Evolutionary conservation across 441 rosid genomes (phyloP).

Genomic region (Erodium texanum): DNA sequence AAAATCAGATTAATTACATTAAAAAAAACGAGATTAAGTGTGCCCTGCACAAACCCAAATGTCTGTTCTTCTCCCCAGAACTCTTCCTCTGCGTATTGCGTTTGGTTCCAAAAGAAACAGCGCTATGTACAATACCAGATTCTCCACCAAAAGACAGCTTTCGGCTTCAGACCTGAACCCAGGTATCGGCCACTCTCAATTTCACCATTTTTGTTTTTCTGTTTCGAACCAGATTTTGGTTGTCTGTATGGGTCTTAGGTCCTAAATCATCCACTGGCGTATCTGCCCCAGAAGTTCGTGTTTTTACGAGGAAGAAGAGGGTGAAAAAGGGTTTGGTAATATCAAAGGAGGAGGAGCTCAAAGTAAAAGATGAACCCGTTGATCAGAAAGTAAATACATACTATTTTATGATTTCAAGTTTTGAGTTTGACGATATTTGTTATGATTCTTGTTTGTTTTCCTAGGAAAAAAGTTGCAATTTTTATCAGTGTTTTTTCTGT

Average conservation of each 20-base stretch:
- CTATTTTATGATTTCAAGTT: neutral
- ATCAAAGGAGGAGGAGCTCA: constrained; percentile 21
- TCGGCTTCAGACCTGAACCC: constrained; percentile 29
- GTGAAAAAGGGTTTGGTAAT: constrained; percentile 28
- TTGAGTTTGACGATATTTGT: neutral
- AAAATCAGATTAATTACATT: neutral
- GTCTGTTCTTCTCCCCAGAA: constrained; percentile 14
- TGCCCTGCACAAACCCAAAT: constrained; percentile 12
- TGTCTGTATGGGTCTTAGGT: constrained; percentile 17
- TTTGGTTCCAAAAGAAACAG: constrained; percentile 19
- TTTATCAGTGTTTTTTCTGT: neutral
- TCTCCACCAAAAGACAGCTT: constrained; percentile 26
- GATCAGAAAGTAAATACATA: constrained; percentile 22
- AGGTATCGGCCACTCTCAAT: constrained; percentile 28
- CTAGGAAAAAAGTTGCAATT: neutral
- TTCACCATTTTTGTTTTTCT: neutral
- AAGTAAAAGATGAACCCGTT: constrained; percentile 15
- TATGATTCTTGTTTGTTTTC: neutral
- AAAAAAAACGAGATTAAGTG: too few species aligned
- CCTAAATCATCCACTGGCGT: constrained; percentile 18
- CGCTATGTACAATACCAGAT: constrained; percentile 30
- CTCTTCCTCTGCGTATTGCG: constrained; percentile 8
- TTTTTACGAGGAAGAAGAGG: constrained; percentile 49
- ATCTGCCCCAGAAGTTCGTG: constrained; percentile 30
- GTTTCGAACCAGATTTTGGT: neutral